Evolutionary conservation across 305 asterid genomes (phyloP), one percentile per base, ranked within the genome.

Genomic region (Fraxinus sp.): DNA sequence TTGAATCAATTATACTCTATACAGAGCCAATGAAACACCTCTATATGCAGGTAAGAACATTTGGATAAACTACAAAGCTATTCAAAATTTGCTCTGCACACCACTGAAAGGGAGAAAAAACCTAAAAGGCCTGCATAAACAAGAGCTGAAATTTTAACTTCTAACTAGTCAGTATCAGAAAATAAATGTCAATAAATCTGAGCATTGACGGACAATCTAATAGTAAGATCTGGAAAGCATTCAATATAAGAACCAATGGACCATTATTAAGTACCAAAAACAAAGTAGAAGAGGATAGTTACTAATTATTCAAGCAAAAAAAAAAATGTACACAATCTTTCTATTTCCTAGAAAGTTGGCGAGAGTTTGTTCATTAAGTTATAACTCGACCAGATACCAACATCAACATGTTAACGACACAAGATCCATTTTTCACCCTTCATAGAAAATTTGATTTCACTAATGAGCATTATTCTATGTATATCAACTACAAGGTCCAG

Each of bases 331-430:
- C 9, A 68, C 6, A 2, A 68, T 30, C 39, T 24, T 28, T 68
- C n/a, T 11, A 68, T 11, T 28, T 68, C 39, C 39, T 26, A 26
- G 20, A 68, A 26, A 28, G n/a, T 30, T 68, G 37, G 37, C 3
- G 11, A 26, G 37, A 28, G 68, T 11, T 18, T 49, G 46, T 59
- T 75, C 77, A 79, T 55, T 20, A 36, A 57, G 57, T 57, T 79
- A 55, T n/a, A 64, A 26, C 22, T 36, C n/a, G 35, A 75, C 70
- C 76, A 41, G 83, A 79, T 73, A 18, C 18, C 36, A 78, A 70
- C 5, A 68, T 20, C 59, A 76, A 39, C 26, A 28, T 26, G 20
- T 37, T 24, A 79, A 39, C 39, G 18, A 66, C 24, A 24, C 30
- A 24, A 32, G 59, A 72, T 68, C 32, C 71, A 62, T 62, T 18